Percentiles rank a stretch among this genome's conserved stretches.
Conservation (phyloP, 148 eudicot species). For the Linanthus parryae region DNA sequence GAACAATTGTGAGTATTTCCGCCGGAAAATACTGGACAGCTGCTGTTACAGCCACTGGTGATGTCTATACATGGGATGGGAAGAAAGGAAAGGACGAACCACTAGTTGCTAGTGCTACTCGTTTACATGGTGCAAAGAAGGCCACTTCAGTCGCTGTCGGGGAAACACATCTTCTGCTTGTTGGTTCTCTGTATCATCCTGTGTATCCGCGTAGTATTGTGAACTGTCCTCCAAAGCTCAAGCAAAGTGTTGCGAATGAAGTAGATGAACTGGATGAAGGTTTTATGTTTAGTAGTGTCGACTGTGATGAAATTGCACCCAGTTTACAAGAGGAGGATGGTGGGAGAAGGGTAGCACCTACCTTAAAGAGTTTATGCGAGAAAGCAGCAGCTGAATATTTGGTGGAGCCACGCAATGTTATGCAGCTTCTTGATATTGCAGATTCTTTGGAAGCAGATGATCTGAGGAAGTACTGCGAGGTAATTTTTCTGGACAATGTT, state of each 20-base stretch:
- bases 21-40: constrained; percentile 94
- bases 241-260: constrained; percentile 21
- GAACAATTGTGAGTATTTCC: constrained; percentile 54
- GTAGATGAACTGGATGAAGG: constrained; percentile 67
- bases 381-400: constrained; percentile 69
- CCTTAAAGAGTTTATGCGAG: constrained; percentile 90
- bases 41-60: constrained; percentile 76
- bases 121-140: constrained; percentile 80
- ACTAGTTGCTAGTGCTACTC: constrained; percentile 38
- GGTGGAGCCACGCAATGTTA: constrained; percentile 83
- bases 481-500: constrained; percentile 15
- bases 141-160: constrained; percentile 87
- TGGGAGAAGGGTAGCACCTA: constrained; percentile 37
- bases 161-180: constrained; percentile 80
- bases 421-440: constrained; percentile 89
- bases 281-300: constrained; percentile 54
- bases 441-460: constrained; percentile 84
- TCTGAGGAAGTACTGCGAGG: constrained; percentile 87
- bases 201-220: constrained; percentile 32
- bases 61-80: constrained; percentile 86
- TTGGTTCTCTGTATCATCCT: constrained; percentile 87
- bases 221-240: constrained; percentile 24
- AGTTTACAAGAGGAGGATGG: constrained; percentile 21
- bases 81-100: constrained; percentile 55
- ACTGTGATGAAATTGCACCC: constrained; percentile 21